A percentile compares a stretch with the other conserved stretches of the same genome.
phyloP scores from a whole-genome alignment of 495 filamentous ascomycete genomes.

The Hypomontagnella submonticulosa region DNA sequence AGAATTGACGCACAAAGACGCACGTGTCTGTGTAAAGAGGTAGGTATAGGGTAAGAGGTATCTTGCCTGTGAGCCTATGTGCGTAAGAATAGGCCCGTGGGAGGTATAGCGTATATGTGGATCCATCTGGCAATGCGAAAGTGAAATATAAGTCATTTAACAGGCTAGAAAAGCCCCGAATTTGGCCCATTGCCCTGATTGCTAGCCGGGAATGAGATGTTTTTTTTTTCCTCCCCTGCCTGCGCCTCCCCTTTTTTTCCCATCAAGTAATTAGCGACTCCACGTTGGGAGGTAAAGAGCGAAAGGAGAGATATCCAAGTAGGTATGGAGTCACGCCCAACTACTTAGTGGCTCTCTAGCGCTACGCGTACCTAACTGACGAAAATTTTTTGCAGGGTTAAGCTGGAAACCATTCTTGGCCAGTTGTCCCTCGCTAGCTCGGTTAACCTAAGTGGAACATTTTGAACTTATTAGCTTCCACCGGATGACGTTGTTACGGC shows the following conservation, averaged over 20 bases:
- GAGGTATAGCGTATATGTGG: not conserved
- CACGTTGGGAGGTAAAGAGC: too few relatives aligned
- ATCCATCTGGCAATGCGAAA: slow-evolving; percentile 2
- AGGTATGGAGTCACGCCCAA: too few relatives aligned
- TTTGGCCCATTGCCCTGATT: slow-evolving; percentile 29
- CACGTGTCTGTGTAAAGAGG: slow-evolving; percentile 16
- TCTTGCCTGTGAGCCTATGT: slow-evolving; percentile 1
- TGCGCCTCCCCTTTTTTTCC: not conserved
- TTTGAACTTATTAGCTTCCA: slow-evolving; percentile 15
- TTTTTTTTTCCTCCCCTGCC: not conserved
- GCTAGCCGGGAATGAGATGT: slow-evolving; percentile 15
- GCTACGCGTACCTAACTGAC: too few relatives aligned
- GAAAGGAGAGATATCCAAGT: too few relatives aligned
- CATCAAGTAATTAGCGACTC: not conserved
- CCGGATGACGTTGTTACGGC: slow-evolving; percentile 37
- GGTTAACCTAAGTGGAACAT: slow-evolving; percentile 17
- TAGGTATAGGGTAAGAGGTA: too few relatives aligned
- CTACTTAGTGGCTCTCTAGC: too few relatives aligned
- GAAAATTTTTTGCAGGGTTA: slow-evolving; percentile 4
- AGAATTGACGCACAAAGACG: slow-evolving; percentile 32
- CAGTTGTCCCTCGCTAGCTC: slow-evolving; percentile 31
- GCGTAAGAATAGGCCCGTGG: not conserved
- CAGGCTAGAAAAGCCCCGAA: slow-evolving; percentile 33
- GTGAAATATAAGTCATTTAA: not conserved
- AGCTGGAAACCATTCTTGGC: slow-evolving; percentile 6